Evolutionary conservation across 495 filamentous ascomycete species (phyloP), one percentile per base, ranked within the genome.

Genomic region (Aspergillus conjunctus): DNA sequence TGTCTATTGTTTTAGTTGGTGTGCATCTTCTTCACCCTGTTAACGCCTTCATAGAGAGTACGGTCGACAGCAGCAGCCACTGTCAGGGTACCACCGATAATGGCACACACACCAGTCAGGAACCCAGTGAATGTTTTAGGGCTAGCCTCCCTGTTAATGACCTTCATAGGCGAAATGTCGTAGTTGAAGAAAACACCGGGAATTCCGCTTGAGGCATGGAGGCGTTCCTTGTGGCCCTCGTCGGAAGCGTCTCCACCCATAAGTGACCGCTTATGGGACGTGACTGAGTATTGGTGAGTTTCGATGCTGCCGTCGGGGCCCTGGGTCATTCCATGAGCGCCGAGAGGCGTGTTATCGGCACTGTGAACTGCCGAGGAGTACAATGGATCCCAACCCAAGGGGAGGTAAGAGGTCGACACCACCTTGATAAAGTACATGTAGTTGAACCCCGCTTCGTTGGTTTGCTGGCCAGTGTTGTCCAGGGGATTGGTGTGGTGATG

Each of bases 381-480:
- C 26, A 76, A 69, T 46, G 78, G 76, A 49, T 87, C 83, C 91
- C 91, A 92, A 17, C 91, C 91, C 6, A 98, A 81, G 1, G 94
- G 93, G 7, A 98, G 83, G 67, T 97, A 99, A 2, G 91, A 91
- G 15, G 94, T 99, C 9, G 88, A 89, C 37, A 99, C 94, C 48
- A 99, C 93, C 77, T 99, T 99, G 73, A 99, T 82, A 71, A 98
- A 99, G 79, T 99, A 99, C 93, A 97, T 97, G 71, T 87, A 99
- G 74, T 97, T 99, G 81, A 82, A 97, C 41, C 87, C 88, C 52
- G 89, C 84, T 64, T 96, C 92, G 21, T 86, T 75, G 10, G 93
- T 93, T 46, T 77, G 70, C 79, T 97, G 93, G 64, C 81, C 74
- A 9, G 89, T 91, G 51, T 79, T 80, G 65, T 99, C 95, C n/a